These are phyloP conservation scores for Yarrowia phangngaensis DNA, from an alignment of 805 yeast species.

Conservation along the genomic window DNA sequence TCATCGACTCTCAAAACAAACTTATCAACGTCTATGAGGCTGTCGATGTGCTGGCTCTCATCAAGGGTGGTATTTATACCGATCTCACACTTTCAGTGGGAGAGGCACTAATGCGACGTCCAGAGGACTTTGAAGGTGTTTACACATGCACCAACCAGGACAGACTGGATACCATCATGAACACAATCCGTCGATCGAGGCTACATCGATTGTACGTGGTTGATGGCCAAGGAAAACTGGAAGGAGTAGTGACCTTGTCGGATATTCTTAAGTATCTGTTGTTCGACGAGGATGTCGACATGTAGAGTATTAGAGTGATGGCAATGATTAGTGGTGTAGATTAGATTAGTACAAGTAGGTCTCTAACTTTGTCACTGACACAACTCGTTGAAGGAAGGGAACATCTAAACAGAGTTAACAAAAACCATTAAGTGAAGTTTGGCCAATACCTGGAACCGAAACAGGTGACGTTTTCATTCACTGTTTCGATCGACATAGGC, in stretches of 20 bases:
- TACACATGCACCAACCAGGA: slow-evolving; percentile 90
- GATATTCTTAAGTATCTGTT: slow-evolving; percentile 83
- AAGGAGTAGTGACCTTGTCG: slow-evolving; percentile 84
- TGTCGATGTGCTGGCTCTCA: slow-evolving; percentile 85
- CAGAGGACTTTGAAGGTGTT: slow-evolving; percentile 97
- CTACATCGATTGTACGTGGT: slow-evolving; percentile 90
- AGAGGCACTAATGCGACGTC: slow-evolving; percentile 87
- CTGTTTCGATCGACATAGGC: not conserved
- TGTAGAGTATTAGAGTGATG: no score
- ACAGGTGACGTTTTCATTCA: slow-evolving; percentile 9
- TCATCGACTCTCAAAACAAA: slow-evolving; percentile 67
- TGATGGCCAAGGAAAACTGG: slow-evolving; percentile 69
- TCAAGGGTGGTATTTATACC: slow-evolving; percentile 90
- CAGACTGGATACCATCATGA: slow-evolving; percentile 81
- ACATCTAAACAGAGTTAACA: no score
- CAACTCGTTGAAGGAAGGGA: no score
- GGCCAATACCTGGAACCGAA: no score
- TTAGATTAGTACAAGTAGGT: no score
- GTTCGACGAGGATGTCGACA: slow-evolving; percentile 41
- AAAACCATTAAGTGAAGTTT: no score
- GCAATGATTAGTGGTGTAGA: no score
- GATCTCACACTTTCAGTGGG: slow-evolving; percentile 90
- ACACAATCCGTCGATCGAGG: slow-evolving; percentile 85
- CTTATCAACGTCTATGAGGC: slow-evolving; percentile 92
- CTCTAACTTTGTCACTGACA: no score